Evolutionary conservation across 2,329 filamentous ascomycete species (phyloP).

Genomic region (Akanthomyces muscarius): DNA sequence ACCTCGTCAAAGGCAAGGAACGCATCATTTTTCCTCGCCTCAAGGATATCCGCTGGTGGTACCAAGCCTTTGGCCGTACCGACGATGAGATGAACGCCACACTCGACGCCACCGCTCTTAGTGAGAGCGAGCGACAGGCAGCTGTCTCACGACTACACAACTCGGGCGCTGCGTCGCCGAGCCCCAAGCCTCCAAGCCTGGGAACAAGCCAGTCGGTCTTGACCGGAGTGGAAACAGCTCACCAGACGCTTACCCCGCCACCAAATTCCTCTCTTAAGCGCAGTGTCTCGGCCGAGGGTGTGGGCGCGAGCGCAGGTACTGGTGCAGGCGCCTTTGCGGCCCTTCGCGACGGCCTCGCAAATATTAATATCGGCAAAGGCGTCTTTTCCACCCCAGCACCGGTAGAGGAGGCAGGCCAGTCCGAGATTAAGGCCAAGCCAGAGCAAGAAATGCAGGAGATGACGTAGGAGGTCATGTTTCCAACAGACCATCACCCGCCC

Average conservation of each 20-base stretch:
- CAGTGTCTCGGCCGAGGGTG: constrained; percentile 41
- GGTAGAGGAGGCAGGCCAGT: constrained; percentile 28
- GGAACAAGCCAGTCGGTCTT: constrained; percentile 50
- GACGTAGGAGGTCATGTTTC: constrained; percentile 42
- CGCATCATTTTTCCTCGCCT: constrained; percentile 76
- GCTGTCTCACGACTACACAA: constrained; percentile 34
- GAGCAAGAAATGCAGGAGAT: constrained; percentile 45
- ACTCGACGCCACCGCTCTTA: constrained; percentile 50
- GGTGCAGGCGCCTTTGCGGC: constrained; percentile 41
- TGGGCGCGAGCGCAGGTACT: neutral
- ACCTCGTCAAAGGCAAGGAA: constrained; percentile 74
- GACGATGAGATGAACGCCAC: constrained; percentile 90
- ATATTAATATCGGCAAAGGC: constrained; percentile 46
- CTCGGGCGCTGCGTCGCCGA: constrained; percentile 27
- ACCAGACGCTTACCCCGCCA: constrained; percentile 46
- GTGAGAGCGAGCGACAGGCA: constrained; percentile 39
- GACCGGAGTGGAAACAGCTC: constrained; percentile 54
- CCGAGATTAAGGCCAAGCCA: constrained; percentile 24
- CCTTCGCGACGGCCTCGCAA: constrained; percentile 46
- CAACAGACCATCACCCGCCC: constrained; percentile 27
- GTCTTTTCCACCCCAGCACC: constrained; percentile 31
- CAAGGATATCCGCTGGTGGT: constrained; percentile 88
- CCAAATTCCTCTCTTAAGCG: constrained; percentile 36
- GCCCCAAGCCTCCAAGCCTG: constrained; percentile 37
- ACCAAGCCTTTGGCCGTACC: constrained; percentile 76